These are phyloP conservation scores for Nowakowskiella sp. DNA, from an alignment of 192 early-diverging fungal genomes.

Conservation along the genomic window DNA sequence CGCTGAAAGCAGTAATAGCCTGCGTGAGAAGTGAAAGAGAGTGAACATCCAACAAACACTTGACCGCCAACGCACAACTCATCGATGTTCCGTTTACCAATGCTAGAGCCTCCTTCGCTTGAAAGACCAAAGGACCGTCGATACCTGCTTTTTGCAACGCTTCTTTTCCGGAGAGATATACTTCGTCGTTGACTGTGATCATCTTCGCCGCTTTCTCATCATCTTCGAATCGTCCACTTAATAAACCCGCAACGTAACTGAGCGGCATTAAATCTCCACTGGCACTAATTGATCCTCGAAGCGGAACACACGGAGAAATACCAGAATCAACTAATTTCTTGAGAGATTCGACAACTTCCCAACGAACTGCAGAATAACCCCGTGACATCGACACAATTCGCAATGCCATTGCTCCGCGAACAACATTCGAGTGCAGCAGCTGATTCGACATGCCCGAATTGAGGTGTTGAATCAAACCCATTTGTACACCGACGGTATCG, in stretches of 20 bases:
- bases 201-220: not conserved
- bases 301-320: not conserved
- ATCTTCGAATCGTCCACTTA: conserved; percentile 1
- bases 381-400: conserved; percentile 2
- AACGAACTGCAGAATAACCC: not conserved
- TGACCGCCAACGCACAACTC: conserved; percentile 1
- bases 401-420: conserved; percentile 7
- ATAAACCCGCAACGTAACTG: conserved; percentile 1
- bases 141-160: too few relatives aligned
- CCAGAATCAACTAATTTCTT: conserved; percentile 4
- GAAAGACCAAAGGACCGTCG: not conserved
- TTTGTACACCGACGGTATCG: conserved; percentile 1
- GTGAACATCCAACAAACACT: not conserved
- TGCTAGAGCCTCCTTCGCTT: not conserved
- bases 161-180: too few relatives aligned
- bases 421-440: not conserved
- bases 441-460: conserved; percentile 3
- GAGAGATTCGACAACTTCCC: not conserved
- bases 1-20: conserved; percentile 6
- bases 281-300: conserved; percentile 2
- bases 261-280: conserved; percentile 12
- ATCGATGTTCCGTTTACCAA: conserved; percentile 8
- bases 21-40: not conserved
- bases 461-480: conserved; percentile 1
- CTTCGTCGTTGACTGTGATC: too few relatives aligned